Evolutionary conservation across 1,284 basidiomycete genomes (phyloP), one percentile per base, ranked within the genome.

Genomic region (Microbotryomycetes sp.): DNA sequence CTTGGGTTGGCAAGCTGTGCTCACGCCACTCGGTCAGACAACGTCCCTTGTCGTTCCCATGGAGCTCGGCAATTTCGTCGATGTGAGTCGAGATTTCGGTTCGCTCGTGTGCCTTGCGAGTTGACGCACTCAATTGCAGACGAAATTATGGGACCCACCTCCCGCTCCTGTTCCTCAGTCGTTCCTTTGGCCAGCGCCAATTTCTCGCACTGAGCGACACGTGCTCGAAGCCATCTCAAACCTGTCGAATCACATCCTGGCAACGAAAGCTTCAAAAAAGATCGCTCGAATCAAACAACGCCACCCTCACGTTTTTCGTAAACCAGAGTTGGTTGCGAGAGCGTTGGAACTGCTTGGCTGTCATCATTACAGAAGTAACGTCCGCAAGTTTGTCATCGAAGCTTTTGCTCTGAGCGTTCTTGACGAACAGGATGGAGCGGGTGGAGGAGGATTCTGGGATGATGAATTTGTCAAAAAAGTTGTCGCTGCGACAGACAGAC

Each of bases 191-290:
- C 31, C 84, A 60, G 83, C 86, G 6, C 83, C 87, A 3, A 82
- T 84, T 2, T 79, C 81, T 2, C 84, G 86, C 58, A 78, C 84
- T 47, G 91, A 97, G 71, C 80, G 85, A n/a, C 89, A 94, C 68
- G 86, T 93, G 31, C 82, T 94, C 71, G 85, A 86, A 4, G 86
- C 90, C 9, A 89, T 99, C 53, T 87, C 93, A 70, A 97, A 97
- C 73, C 79, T 98, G 45, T 87, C 90, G 51, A 99, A 98, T 72
- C 91, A 93, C 26, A 92, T 98, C 56, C 87, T 98, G 58, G 92
- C 93, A 3, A 93, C 93, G 67, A 83, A 88, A 24, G 91, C 92
- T 3, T 96, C 92, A 29, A 83, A 89, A 59, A 86, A 88, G 27
- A 78, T 97, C 45, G 86, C 89, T 31, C 85, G 83, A 69, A 83